Percentiles rank a stretch among this genome's conserved stretches.
These are phyloP conservation scores for Schizochytrium sp. DNA, from an alignment of 108 stramenopile genomes.

Conservation along the genomic window DNA sequence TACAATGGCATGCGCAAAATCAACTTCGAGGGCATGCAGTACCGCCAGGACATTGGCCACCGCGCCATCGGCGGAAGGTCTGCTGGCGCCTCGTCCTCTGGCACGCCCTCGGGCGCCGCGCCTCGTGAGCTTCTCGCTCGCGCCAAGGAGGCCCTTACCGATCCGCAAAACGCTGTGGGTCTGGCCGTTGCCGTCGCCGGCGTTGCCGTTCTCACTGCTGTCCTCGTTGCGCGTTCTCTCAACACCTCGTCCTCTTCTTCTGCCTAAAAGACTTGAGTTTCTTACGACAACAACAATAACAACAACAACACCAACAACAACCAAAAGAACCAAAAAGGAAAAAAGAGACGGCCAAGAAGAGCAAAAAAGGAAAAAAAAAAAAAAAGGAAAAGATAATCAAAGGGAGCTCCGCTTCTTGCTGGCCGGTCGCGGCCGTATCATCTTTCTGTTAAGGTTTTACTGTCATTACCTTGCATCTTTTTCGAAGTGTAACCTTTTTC, in stretches of 20 bases:
- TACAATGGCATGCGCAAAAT: constrained; percentile 60
- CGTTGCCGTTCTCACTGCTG: background rate
- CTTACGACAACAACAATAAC: too few relatives aligned
- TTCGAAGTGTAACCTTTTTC: too few relatives aligned
- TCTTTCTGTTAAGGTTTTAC: too few relatives aligned
- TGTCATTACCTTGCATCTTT: too few relatives aligned
- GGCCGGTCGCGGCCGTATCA: too few relatives aligned
- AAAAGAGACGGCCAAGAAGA: too few relatives aligned
- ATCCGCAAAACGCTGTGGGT: background rate
- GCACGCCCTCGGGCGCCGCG: background rate
- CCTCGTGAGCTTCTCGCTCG: background rate
- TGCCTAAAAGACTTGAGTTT: too few relatives aligned
- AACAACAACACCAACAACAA: too few relatives aligned
- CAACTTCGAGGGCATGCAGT: constrained; percentile 36
- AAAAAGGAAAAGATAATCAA: too few relatives aligned
- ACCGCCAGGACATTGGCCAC: constrained; percentile 47
- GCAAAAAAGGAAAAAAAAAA: too few relatives aligned
- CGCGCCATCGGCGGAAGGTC: background rate
- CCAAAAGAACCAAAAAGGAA: too few relatives aligned
- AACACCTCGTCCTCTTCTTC: background rate
- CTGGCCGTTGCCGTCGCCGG: background rate
- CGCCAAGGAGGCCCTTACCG: background rate
- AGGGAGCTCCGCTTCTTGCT: too few relatives aligned
- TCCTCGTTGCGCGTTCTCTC: background rate
- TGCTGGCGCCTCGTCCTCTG: background rate